phyloP scores from a whole-genome alignment of 495 filamentous ascomycete genomes.

The Schizothecium vesticola region DNA sequence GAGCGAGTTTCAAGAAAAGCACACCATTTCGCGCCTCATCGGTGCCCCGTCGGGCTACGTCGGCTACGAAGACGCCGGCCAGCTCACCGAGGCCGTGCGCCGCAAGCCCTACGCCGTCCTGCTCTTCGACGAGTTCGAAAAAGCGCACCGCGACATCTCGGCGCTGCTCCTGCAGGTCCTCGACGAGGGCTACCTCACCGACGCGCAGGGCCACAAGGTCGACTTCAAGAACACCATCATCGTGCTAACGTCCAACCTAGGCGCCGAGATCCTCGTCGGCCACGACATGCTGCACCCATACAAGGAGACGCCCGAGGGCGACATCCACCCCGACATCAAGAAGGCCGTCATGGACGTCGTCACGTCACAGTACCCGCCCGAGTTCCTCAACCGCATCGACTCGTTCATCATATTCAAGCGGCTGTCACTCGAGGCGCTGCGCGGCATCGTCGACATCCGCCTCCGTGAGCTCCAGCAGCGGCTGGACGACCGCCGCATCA shows the following conservation, averaged over 20 bases:
- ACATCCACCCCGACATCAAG: constrained; percentile 65
- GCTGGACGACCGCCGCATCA: constrained; percentile 83
- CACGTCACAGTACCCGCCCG: constrained; percentile 68
- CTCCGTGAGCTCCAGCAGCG: constrained; percentile 75
- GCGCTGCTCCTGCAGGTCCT: constrained; percentile 91
- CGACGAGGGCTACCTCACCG: constrained; percentile 93
- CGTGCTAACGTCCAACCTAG: constrained; percentile 90
- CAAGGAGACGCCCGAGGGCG: constrained; percentile 53
- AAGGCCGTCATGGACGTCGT: constrained; percentile 88
- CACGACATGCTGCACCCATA: constrained; percentile 52
- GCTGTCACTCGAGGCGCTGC: constrained; percentile 67
- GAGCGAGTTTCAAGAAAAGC: constrained; percentile 96
- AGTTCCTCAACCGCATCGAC: constrained; percentile 95
- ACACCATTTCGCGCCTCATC: constrained; percentile 89
- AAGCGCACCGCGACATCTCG: constrained; percentile 92
- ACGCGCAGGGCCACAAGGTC: constrained; percentile 90
- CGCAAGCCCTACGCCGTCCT: constrained; percentile 94
- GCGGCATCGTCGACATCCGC: constrained; percentile 92
- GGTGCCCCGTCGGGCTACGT: constrained; percentile 91
- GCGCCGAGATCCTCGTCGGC: constrained; percentile 66
- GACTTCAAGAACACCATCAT: constrained; percentile 97
- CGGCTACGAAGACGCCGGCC: constrained; percentile 94
- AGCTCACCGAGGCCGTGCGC: constrained; percentile 91
- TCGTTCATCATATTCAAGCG: constrained; percentile 95
- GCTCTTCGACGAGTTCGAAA: constrained; percentile 96